These are phyloP conservation scores for Smallanthus sonchifolius DNA, from an alignment of 129 eudicot genomes.

Conservation along the genomic window DNA sequence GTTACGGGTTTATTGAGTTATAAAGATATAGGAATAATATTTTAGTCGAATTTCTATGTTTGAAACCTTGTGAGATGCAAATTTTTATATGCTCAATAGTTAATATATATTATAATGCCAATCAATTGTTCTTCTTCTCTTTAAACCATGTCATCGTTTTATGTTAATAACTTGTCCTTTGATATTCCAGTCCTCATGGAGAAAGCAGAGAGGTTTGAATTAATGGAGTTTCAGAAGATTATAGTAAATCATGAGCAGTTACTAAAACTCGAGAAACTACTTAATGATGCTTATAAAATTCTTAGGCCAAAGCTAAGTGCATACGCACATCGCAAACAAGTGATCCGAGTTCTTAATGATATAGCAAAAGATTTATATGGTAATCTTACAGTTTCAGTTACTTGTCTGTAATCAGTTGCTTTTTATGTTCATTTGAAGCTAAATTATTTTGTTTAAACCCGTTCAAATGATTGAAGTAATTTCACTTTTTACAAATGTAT, in stretches of 20 bases:
- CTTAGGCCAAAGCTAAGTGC: conserved; percentile 63
- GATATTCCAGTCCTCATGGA: conserved; percentile 48
- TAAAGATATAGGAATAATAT: conserved; percentile 5
- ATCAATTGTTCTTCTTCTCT: background rate
- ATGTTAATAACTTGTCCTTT: background rate
- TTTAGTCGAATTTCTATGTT: background rate
- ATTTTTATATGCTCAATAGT: background rate
- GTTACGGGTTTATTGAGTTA: background rate
- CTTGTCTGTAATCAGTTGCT: background rate
- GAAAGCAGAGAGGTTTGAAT: conserved; percentile 59
- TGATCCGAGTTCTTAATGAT: conserved; percentile 67
- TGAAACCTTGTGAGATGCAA: background rate
- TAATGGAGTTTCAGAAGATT: conserved; percentile 42
- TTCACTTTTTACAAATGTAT: background rate
- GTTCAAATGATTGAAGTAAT: conserved; percentile 1
- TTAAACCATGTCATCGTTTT: background rate
- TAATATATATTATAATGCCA: background rate
- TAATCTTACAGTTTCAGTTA: conserved; percentile 18
- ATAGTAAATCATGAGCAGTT: conserved; percentile 21
- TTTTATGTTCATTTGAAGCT: background rate
- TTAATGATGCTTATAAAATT: conserved; percentile 46
- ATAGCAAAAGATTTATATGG: conserved; percentile 86
- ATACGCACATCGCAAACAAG: conserved; percentile 54
- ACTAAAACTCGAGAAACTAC: conserved; percentile 39
- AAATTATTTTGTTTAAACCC: background rate